Conservation (phyloP, 2,329 filamentous ascomycete genomes). For the Aspergillus novoparasiticus region DNA sequence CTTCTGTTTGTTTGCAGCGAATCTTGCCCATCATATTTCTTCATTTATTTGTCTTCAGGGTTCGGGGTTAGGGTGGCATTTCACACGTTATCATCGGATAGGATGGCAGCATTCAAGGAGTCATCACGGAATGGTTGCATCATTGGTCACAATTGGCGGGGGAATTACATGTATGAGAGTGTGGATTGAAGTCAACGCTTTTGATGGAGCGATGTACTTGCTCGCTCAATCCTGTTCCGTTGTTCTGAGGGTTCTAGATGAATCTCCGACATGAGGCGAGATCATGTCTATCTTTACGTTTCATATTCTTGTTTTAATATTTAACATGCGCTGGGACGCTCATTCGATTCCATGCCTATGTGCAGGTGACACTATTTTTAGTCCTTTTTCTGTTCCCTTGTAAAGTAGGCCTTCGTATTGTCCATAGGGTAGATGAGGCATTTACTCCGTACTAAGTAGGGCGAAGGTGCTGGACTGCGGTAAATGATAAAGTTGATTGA, state of each 20-base stretch:
- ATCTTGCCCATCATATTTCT: constrained; percentile 15
- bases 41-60: constrained; percentile 8
- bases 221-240: constrained; percentile 3
- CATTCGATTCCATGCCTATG: constrained; percentile 9
- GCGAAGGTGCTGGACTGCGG: background rate
- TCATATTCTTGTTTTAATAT: constrained; percentile 24
- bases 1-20: constrained; percentile 14
- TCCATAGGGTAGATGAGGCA: background rate
- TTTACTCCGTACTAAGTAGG: background rate
- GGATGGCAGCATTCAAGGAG: constrained; percentile 26
- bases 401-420: background rate
- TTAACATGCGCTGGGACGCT: constrained; percentile 25
- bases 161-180: constrained; percentile 11
- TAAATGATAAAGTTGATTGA: background rate
- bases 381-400: background rate
- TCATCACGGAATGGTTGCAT: constrained; percentile 24
- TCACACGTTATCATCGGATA: constrained; percentile 14
- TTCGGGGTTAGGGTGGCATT: constrained; percentile 16
- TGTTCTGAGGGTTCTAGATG: constrained; percentile 14
- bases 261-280: constrained; percentile 4
- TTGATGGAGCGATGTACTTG: constrained; percentile 11
- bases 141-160: constrained; percentile 21
- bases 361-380: background rate
- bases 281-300: constrained; percentile 20
- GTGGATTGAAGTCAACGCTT: constrained; percentile 9